A percentile compares a stretch with the other conserved stretches of the same genome.
Evolutionary conservation across 257 asterid species (phyloP).

Genomic region (Coffea canephora): DNA sequence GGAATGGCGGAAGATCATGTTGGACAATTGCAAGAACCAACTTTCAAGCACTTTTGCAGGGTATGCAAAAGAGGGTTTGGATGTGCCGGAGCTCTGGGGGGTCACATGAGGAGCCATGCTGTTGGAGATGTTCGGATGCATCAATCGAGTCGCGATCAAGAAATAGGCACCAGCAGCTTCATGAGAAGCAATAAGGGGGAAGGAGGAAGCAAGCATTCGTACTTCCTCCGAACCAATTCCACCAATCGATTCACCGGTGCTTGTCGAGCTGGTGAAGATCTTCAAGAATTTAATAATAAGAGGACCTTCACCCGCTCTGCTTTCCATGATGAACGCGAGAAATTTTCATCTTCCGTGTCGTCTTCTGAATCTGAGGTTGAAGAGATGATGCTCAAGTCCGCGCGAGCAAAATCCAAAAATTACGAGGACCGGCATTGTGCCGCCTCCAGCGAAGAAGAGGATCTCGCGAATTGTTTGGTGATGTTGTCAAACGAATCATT

Average conservation of each 20-base stretch:
- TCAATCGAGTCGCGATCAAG: slow-evolving; percentile 12
- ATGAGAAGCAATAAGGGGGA: slow-evolving; percentile 18
- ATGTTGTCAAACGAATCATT: slow-evolving; percentile 54
- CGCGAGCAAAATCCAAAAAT: neutral
- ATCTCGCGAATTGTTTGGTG: slow-evolving; percentile 72
- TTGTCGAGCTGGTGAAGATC: slow-evolving; percentile 23
- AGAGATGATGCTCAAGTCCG: neutral
- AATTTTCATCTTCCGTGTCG: neutral
- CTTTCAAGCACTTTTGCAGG: slow-evolving; percentile 38
- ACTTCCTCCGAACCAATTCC: slow-evolving; percentile 49
- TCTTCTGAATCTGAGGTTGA: slow-evolving; percentile 17
- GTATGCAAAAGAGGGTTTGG: slow-evolving; percentile 42
- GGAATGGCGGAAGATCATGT: slow-evolving; percentile 7
- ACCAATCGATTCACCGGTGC: slow-evolving; percentile 29
- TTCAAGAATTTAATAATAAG: slow-evolving; percentile 6
- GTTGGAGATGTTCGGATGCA: slow-evolving; percentile 25
- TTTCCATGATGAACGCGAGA: slow-evolving; percentile 13
- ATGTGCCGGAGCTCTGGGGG: slow-evolving; percentile 58
- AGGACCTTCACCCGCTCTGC: slow-evolving; percentile 7
- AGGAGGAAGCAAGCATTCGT: slow-evolving; percentile 43
- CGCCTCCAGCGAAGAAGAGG: slow-evolving; percentile 58
- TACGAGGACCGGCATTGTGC: slow-evolving; percentile 6
- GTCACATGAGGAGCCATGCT: slow-evolving; percentile 62
- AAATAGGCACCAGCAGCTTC: slow-evolving; percentile 10
- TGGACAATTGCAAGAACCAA: slow-evolving; percentile 11